These are phyloP conservation scores for Exophiala xenobiotica DNA, from an alignment of 2,329 filamentous ascomycete species.

Conservation along the genomic window DNA sequence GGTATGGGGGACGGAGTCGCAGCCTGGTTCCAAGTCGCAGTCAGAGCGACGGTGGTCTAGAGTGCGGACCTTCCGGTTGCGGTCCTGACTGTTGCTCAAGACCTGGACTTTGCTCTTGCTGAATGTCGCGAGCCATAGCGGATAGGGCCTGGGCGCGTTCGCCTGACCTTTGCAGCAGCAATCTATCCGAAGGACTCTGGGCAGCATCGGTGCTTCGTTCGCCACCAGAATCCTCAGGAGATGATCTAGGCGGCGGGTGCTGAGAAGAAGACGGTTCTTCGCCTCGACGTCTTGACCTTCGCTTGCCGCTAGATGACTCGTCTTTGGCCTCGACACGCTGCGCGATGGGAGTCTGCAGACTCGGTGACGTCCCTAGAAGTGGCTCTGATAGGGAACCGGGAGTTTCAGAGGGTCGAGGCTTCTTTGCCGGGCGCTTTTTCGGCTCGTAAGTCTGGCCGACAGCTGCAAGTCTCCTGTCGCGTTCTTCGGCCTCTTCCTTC, in stretches of 20 bases:
- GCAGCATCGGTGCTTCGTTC: conserved; percentile 20
- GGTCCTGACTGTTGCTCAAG: conserved; percentile 6
- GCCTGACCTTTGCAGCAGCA: conserved; percentile 18
- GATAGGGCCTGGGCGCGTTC: conserved; percentile 20
- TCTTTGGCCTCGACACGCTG: conserved; percentile 13
- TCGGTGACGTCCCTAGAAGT: conserved; percentile 16
- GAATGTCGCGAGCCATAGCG: conserved; percentile 15
- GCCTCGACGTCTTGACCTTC: conserved; percentile 14
- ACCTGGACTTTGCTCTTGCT: conserved; percentile 13
- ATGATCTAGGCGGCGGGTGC: conserved; percentile 10
- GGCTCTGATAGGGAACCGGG: conserved; percentile 18
- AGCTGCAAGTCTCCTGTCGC: conserved; percentile 26
- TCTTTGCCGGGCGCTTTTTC: conserved; percentile 30
- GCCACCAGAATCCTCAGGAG: conserved; percentile 21
- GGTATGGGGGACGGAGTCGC: too few relatives aligned
- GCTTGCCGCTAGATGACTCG: conserved; percentile 26
- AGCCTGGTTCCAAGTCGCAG: too few relatives aligned
- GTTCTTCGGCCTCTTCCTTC: conserved; percentile 31
- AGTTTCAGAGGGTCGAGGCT: conserved; percentile 27
- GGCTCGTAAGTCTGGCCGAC: conserved; percentile 29
- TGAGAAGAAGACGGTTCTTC: conserved; percentile 12
- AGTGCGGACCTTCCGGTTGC: conserved; percentile 7
- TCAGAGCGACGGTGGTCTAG: conserved; percentile 11
- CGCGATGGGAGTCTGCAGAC: conserved; percentile 19
- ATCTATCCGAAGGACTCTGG: conserved; percentile 24